Evolutionary conservation across 75 land plant species (phyloP).

Genomic region (Adiantum capillusveneris): DNA sequence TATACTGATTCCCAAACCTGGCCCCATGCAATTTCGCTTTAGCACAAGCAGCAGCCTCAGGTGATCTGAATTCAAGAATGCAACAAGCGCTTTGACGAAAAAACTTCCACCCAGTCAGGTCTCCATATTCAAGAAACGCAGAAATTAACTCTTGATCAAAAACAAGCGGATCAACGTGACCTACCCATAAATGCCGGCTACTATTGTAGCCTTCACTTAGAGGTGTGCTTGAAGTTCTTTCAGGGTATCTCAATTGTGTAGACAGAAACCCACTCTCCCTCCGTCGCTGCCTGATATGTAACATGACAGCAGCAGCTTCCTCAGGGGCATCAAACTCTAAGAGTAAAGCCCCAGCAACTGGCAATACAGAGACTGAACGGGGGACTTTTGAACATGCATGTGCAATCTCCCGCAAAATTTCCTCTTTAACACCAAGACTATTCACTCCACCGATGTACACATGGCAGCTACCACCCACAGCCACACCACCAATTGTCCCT

Average conservation of each 20-base stretch:
- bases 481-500: constrained; percentile 44
- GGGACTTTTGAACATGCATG: constrained; percentile 45
- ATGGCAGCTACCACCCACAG: constrained; percentile 63
- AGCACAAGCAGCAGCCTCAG: constrained; percentile 37
- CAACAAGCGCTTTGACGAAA: constrained; percentile 32
- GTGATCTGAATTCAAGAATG: constrained; percentile 41
- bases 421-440: constrained; percentile 66
- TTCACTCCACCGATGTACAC: constrained; percentile 74
- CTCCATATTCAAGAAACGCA: constrained; percentile 33
- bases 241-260: constrained; percentile 9
- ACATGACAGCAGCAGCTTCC: constrained; percentile 66
- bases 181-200: constrained; percentile 43
- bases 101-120: constrained; percentile 31
- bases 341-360: constrained; percentile 58
- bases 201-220: constrained; percentile 11
- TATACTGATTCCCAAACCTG: constrained; percentile 41
- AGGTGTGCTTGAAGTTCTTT: neutral
- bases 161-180: constrained; percentile 32
- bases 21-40: constrained; percentile 42
- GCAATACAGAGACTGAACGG: constrained; percentile 48
- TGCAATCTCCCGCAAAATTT: constrained; percentile 53
- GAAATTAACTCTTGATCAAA: constrained; percentile 39
- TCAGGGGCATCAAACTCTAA: constrained; percentile 79
- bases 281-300: constrained; percentile 56
- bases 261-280: constrained; percentile 29